Evolutionary conservation across 208 protist genomes (phyloP).

Genomic region (Acanthamoeba castellanii): DNA sequence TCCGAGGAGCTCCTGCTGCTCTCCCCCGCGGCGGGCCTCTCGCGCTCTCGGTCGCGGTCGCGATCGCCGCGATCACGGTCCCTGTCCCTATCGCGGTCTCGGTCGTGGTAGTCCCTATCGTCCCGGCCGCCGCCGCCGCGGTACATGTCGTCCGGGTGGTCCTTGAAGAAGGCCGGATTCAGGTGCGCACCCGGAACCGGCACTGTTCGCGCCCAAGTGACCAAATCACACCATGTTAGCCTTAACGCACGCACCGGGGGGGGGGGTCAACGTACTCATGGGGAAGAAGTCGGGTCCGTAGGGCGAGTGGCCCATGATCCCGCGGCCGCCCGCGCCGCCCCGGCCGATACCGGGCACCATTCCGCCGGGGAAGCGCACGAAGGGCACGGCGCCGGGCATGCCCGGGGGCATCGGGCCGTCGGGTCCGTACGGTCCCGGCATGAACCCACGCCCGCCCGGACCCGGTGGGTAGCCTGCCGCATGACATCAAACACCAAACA

Average conservation of each 20-base stretch:
- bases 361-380: background rate
- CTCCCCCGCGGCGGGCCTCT: no score
- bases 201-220: background rate
- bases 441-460: background rate
- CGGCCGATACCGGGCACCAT: background rate
- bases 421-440: background rate
- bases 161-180: slow-evolving; percentile 35
- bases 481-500: background rate
- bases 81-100: background rate
- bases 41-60: background rate
- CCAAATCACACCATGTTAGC: background rate
- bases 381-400: background rate
- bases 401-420: background rate
- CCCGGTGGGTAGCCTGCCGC: background rate
- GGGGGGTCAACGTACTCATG: background rate
- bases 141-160: slow-evolving; percentile 9
- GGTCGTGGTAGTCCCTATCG: background rate
- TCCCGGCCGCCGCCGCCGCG: background rate
- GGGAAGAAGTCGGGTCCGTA: background rate
- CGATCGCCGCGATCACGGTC: background rate
- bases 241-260: background rate
- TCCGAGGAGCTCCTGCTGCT: background rate
- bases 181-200: background rate
- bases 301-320: background rate
- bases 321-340: background rate